Evolutionary conservation across 1,139 yeast genomes (phyloP), one percentile per base, ranked within the genome.

Genomic region (Scheffersomyces cryptocercus): DNA sequence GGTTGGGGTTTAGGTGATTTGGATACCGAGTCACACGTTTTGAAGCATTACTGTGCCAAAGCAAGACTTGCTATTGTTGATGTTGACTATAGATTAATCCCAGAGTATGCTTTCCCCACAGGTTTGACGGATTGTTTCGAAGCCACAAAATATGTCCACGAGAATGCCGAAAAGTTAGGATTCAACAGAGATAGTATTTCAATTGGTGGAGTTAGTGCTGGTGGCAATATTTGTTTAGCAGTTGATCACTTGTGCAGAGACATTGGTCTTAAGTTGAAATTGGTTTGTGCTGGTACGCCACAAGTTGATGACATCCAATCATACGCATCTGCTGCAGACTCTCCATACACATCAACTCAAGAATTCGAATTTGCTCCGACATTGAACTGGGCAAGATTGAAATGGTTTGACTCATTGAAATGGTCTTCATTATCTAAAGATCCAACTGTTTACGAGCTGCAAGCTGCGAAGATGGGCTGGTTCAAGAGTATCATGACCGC

Each of bases 1-100:
- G 70, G 69, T 9, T 64, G 65, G 48, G 61, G 58, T 3, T 46
- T 62, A 29, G 70, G 70, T n/a, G 61, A 54, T 36, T 45, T 65
- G 30, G 59, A 54, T 30, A 55, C 64, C 3, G 69, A 64, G 28
- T 38, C 36, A 26, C 49, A 49, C 35, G 49, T 53, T 9, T 35
- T 51, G 33, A 51, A 51, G 33, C 58, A 58, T 38, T 57, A 58
- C 42, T 58, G 50, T 20, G 44, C 52, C 8, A 41, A 43, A 20
- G 52, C 61, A 6, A 48, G 49, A 15, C 46, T 61, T 34, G 62
- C 59, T 3, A 64, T 65, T 11, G 58, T 65, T 29, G 65, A 64
- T 42, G 69, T 68, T 30, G 33, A 30, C 12, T 30, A 30, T 30
- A 30, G 33, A 12, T 30, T 30, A 15, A 30, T 30, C 28, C 65